Evolutionary conservation across 495 filamentous ascomycete genomes (phyloP), one percentile per base, ranked within the genome.

Genomic region (Daldinia concentrica): DNA sequence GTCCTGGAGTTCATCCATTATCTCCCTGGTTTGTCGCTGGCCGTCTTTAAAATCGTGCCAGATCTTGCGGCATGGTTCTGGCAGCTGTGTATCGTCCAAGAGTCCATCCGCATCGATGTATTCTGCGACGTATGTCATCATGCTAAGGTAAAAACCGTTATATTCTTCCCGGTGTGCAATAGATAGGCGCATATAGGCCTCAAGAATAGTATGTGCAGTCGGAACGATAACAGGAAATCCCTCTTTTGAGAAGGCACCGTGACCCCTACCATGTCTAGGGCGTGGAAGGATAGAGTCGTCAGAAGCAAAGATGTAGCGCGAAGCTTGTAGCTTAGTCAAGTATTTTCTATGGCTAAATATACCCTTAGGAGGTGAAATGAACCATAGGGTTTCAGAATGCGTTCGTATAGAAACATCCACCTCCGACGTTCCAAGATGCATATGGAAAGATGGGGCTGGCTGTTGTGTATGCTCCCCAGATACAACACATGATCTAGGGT

Each of bases 341-440:
- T 6, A 11, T 27, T 51, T 1, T 0, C 4, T 15, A 4, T 29
- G 0, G 41, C n/a, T 29, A 8, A 52, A 52, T n/a, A 52, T 52
- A 52, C 29, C 22, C 19, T 37, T 1, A 4, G 9, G 11, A n/a
- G n/a, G 32, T 39, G 29, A 19, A 17, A 58, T 22, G 8, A 39
- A 39, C 32, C 55, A 58, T 24, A 58, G 32, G 30, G 55, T 37
- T 36, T 58, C 55, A 2, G 17, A 58, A 22, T 39, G 55, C 12
- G 19, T 15, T 34, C 32, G 19, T 22, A 58, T 34, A 22, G 30
- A 19, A 36, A 58, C 55, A 9, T 34, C 32, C 4, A 58, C 32
- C 8, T 58, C 32, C 7, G 32, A 58, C 11, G 4, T 17, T 37
- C 22, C 32, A 22, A 58, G 55, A 17, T 58, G 32, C 30, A 36